Conservation (phyloP, 345 rosid genomes). For the Ailanthus altissimus region DNA sequence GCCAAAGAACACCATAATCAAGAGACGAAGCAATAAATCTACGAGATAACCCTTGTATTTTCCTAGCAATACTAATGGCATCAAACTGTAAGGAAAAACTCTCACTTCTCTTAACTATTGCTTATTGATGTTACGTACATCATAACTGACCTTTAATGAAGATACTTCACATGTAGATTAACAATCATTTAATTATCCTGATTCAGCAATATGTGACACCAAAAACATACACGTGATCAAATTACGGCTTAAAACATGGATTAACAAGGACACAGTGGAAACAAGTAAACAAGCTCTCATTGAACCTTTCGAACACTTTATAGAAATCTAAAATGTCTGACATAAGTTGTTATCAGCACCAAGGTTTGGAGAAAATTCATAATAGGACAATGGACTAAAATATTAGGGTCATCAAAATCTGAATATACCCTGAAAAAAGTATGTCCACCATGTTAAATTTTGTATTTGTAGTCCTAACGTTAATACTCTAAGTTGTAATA, state of each 20-base stretch:
- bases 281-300: background rate
- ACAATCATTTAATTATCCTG: background rate
- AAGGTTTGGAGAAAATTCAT: background rate
- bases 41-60: background rate
- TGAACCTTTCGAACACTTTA: background rate
- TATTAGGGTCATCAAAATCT: background rate
- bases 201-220: background rate
- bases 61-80: background rate
- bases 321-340: background rate
- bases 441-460: background rate
- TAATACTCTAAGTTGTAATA: background rate
- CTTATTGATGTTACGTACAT: background rate
- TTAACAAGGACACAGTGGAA: background rate
- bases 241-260: background rate
- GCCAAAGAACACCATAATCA: background rate
- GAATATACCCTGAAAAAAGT: background rate
- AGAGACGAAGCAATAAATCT: background rate
- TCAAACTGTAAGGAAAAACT: background rate
- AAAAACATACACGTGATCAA: background rate
- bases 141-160: background rate
- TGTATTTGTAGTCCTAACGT: conserved; percentile 6
- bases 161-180: background rate
- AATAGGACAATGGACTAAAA: background rate
- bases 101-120: background rate
- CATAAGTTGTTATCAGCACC: background rate